Evolutionary conservation across 768 basidiomycete genomes (phyloP), one percentile per base, ranked within the genome.

Genomic region (Gelatoporia subvermispora): DNA sequence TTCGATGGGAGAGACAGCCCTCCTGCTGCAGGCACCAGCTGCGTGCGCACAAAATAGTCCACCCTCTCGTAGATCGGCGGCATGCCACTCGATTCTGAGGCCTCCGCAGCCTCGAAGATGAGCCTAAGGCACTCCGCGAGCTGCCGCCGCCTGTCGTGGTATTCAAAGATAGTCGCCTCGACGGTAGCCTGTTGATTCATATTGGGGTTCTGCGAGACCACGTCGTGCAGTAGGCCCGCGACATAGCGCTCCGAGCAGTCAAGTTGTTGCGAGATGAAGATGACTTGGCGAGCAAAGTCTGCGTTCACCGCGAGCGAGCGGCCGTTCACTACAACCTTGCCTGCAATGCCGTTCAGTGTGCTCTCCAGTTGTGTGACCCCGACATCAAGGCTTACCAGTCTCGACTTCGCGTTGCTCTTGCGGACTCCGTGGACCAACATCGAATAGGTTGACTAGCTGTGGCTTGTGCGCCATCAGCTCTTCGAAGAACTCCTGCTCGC

Each of bases 231-330:
- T 16, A 91, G 76, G 18, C 73, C 72, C 3, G 91, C 88, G 43
- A 84, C 68, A 65, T 88, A 82, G 56, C 84, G 80, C 68, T 95
- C 93, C 11, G 93, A 94, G 55, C 82, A 82, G 58, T 80, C 75
- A 45, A 96, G 82, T 47, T 89, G 81, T 60, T 87, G 81, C 0
- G 93, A 81, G 47, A 94, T 78, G 65, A 90, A 88, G 47, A 88
- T 64, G 47, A 76, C 79, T 63, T 89, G 89, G 43, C 78, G 80
- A 13, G 81, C 82, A 65, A 93, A 92, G 60, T 93, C 86, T 13
- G 79, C 65, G 63, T 89, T 91, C 54, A 93, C 76, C 0, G 82
- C 80, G 31, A 85, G 73, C n/a, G 80, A 71, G 57, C 76, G 79
- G 24, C 85, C 82, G 49, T 84, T 72, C 18, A 89, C 69, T 0